Evolutionary conservation across 306 rosid species (phyloP), one percentile per base, ranked within the genome.

Genomic region (Trifolium dubium): DNA sequence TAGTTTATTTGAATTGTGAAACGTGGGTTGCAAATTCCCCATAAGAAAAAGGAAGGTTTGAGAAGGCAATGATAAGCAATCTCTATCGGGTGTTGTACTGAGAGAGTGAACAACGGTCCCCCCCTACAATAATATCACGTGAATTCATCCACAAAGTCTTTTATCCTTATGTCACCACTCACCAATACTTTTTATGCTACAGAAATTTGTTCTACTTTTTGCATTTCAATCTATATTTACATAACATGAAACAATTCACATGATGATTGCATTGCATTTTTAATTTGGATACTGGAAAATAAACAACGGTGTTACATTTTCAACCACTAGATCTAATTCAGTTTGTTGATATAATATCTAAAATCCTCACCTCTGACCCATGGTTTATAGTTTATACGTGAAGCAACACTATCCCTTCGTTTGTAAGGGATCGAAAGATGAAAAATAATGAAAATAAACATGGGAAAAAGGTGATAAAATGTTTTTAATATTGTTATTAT

Each of bases 81-180:
- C 67, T 71, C 62, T 44, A 80, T 72, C 69, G 8, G 43, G 35
- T 72, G 61, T 4, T 6, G 55, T 72, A 72, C 64, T 28, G 29
- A 76, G 62, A 43, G 31, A 37, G 37, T 71, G 40, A 76, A 14
- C 71, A 23, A 60, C 29, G 87, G 80, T 73, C 82, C 77, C 84
- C 74, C 6, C 14, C 5, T 6, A 30, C 43, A 3, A 13, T 32
- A 50, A 3, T 30, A 67, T 77, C 80, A 72, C 77, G 64, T 28
- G 74, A 76, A 53, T 44, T 73, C 37, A 28, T 58, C 37, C 49
- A 67, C 72, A 64, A 73, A 19, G 35, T 55, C 10, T 39, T 61
- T 61, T 0, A 37, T 49, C 23, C 41, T 65, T 18, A 5, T n/a
- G n/a, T n/a, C n/a, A n/a, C n/a, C n/a, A 34, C 4, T 58, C 53